phyloP scores from a whole-genome alignment of 768 basidiomycete genomes.

The Lactarius psammicola region DNA sequence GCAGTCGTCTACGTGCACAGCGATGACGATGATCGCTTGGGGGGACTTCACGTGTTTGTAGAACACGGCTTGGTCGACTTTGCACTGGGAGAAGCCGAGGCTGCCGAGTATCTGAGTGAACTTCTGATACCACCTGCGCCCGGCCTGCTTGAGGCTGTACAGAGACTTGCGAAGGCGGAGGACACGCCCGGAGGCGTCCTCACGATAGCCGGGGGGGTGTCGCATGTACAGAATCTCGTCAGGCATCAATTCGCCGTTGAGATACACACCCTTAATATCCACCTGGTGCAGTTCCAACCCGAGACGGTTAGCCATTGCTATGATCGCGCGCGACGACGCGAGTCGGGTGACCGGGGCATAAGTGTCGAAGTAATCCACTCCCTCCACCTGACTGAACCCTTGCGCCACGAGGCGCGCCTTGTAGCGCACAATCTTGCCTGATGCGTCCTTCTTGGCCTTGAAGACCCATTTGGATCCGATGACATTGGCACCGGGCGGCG shows the following conservation, averaged over 20 bases:
- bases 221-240: slow-evolving; percentile 39
- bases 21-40: too few relatives aligned
- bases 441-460: too few relatives aligned
- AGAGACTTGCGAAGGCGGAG: too few relatives aligned
- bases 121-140: too few relatives aligned
- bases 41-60: too few relatives aligned
- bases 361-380: slow-evolving; percentile 36
- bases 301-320: slow-evolving; percentile 40
- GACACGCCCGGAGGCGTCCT: too few relatives aligned
- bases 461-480: slow-evolving; percentile 35
- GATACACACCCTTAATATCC: slow-evolving; percentile 45
- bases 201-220: too few relatives aligned
- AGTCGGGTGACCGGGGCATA: slow-evolving; percentile 30
- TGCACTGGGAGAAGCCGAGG: neutral
- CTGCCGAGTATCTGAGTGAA: neutral
- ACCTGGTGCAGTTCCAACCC: slow-evolving; percentile 36
- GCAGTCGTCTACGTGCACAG: slow-evolving; percentile 31
- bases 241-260: slow-evolving; percentile 39
- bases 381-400: slow-evolving; percentile 38
- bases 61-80: neutral
- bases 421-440: too few relatives aligned
- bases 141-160: too few relatives aligned
- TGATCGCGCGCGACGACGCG: slow-evolving; percentile 27
- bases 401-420: too few relatives aligned
- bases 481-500: too few relatives aligned